Evolutionary conservation across 1,284 basidiomycete genomes (phyloP), one percentile per base, ranked within the genome.

Genomic region (Fomitopsis pinicola): DNA sequence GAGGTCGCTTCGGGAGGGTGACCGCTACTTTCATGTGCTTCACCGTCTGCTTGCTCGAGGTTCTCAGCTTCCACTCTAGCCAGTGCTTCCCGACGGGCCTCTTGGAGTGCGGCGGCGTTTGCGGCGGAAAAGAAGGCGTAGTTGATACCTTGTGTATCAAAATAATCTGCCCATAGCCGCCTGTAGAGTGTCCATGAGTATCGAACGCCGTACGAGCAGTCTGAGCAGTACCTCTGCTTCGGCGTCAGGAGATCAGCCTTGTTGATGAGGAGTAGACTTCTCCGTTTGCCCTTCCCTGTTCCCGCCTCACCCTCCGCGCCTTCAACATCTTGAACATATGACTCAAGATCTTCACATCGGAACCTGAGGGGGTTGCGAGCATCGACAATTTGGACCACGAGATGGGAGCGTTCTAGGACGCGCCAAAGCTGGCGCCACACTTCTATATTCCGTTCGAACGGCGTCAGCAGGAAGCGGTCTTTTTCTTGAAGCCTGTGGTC

Each of bases 111-210:
- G 9, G 89, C 83, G 14, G 95, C 95, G 76, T 95, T 91, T 12
- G 91, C 85, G 5, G 97, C 97, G 35, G 97, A 99, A 82, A 97
- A 99, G 76, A 99, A 99, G 0, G 94, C 95, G 70, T 94, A 98
- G 62, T 82, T 82, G 55, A 98, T 84, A 7, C 85, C 84, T 68
- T 94, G 82, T 19, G 80, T 71, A 63, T 98, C 95, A 71, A 99
- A 98, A 75, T 97, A 95, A 69, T 96, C 89, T 33, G 97, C 97
- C 97, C 97, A 99, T 59, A 78, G 73, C 58, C 78, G 78, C 64
- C 89, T 91, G 65, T 10, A 50, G 58, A 50, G 42, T 33, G 17
- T 38, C n/a, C 45, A 19, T 36, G n/a, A 52, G 10, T 36, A 36
- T 12, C 30, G 12, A 19, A 10, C 26, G 56, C 38, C 5, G 26